Conservation (phyloP, 345 rosid species). For the Lagerstroemia speciosa region DNA sequence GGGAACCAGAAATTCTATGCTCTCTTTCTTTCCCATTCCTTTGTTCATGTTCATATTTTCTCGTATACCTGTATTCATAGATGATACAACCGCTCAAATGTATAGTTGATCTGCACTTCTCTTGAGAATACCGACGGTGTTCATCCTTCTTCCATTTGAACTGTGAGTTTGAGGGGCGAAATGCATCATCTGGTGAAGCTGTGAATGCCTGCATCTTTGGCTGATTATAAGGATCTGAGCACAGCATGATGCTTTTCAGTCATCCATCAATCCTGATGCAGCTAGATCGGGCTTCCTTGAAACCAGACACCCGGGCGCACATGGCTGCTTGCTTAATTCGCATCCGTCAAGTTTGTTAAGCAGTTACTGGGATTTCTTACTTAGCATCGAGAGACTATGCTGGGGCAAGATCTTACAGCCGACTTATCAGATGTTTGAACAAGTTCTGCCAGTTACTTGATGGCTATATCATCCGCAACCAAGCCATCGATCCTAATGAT, state of each 20-base stretch:
- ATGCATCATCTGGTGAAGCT: no score
- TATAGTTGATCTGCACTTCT: neutral
- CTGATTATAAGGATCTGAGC: no score
- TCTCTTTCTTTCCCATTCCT: neutral
- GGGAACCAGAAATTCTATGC: neutral
- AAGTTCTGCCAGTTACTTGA: neutral
- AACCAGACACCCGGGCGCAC: no score
- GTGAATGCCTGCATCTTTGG: no score
- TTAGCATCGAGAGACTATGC: slow-evolving; percentile 61
- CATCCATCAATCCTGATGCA: no score
- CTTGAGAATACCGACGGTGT: neutral
- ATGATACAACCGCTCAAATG: neutral
- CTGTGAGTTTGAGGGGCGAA: no score
- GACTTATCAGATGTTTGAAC: slow-evolving; percentile 39
- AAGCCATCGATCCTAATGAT: no score
- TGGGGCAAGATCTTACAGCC: slow-evolving; percentile 77
- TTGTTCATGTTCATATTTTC: neutral
- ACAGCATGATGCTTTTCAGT: no score
- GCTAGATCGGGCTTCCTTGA: no score
- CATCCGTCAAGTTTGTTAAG: no score
- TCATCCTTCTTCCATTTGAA: neutral
- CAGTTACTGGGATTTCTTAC: no score
- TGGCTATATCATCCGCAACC: neutral
- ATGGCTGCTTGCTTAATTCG: no score
- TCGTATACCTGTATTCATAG: neutral